phyloP scores from a whole-genome alignment of 2,329 filamentous ascomycete species.

The Diaporthe eres region DNA sequence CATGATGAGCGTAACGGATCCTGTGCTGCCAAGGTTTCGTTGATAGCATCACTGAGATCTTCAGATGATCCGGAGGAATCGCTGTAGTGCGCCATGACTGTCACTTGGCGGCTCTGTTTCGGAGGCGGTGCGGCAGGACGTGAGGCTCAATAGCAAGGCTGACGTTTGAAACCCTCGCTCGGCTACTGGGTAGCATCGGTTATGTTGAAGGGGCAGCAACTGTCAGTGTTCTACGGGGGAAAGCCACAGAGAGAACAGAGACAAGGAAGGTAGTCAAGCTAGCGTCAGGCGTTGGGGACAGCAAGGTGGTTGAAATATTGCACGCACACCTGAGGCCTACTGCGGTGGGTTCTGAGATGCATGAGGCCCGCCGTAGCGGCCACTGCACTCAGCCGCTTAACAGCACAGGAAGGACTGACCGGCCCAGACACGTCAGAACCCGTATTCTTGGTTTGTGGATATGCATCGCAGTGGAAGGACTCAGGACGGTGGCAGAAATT shows the following conservation, averaged over 20 bases:
- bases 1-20: constrained; percentile 27
- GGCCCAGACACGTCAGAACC: neutral
- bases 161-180: neutral
- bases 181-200: neutral
- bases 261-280: neutral
- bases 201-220: neutral
- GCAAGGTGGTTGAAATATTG: neutral
- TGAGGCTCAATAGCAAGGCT: neutral
- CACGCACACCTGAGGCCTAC: neutral
- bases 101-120: neutral
- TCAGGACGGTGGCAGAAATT: neutral
- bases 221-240: neutral
- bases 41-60: constrained; percentile 75
- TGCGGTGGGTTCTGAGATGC: constrained; percentile 16
- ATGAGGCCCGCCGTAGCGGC: constrained; percentile 15
- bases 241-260: neutral
- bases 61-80: constrained; percentile 32
- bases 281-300: neutral
- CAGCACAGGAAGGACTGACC: neutral
- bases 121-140: neutral
- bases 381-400: constrained; percentile 8
- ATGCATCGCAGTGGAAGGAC: neutral
- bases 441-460: neutral
- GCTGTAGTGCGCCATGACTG: constrained; percentile 38
- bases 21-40: constrained; percentile 83